Evolutionary conservation across 768 basidiomycete genomes (phyloP), one percentile per base, ranked within the genome.

Genomic region (Lenzites betulinus): DNA sequence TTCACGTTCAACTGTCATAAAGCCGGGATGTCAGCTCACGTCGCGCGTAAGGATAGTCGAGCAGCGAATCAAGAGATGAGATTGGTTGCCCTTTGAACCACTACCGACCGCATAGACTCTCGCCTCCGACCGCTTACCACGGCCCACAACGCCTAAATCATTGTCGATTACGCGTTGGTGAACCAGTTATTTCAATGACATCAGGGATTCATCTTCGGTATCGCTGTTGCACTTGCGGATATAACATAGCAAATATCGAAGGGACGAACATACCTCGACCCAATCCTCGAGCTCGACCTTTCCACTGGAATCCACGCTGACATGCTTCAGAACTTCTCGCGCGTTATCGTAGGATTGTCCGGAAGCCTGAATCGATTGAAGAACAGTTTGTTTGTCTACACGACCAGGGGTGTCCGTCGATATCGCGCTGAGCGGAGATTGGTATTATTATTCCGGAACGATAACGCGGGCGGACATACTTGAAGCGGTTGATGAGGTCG

Each of bases 241-340:
- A 4, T 4, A 33, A 35, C 2, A 15, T n/a, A 3, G 28, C 58
- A 60, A 6, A 30, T 26, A 58, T 22, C 66, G 65, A 42, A 55
- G 64, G 50, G 42, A 41, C 36, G 42, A 42, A n/a, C 84, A 61
- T 64, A 95, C 91, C 84, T 98, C 96, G 46, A 98, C 95, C 89
- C 93, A 99, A 71, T 98, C 97, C 66, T 98, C 97, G 60, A 98
- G 78, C 74, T 98, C 97, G 59, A 99, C 88, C 74, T 94, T 93
- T 46, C 97, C 96, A 73, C 90, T 93, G 6, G 96, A 89, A 73
- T 98, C 96, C 51, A 98, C 87, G 59, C 88, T 90, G 70, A 98
- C 95, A 66, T 88, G 83, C 77, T 99, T 99, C 73, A 99, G 79
- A 0, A 95, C 92, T 74, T 93, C 92, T 67, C 92, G 78, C 4